Base-by-base conservation (phyloP, 345 rosid genomes). In the Geranium rotundifolium region DNA sequence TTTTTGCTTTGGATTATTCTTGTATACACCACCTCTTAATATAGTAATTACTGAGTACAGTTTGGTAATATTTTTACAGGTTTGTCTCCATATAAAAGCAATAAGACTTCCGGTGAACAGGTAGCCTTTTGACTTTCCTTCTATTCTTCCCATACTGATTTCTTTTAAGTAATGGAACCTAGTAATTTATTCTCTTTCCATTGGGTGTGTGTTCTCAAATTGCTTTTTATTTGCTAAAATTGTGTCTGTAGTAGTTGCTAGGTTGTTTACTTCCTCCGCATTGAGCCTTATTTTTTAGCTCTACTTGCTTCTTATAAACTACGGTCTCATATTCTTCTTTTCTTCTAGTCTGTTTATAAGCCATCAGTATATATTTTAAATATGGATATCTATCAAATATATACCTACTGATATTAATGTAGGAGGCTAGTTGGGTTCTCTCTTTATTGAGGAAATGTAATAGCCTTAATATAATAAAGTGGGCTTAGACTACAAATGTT, bases 51-150 rank as follows among this genome's bases (percentile, higher is more conserved):
- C 54, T 19, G 31, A 37, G 54, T 30, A 58, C 54, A 16, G 18
- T 27, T 29, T 59, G 4, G 56, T 29, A n/a, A 13, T n/a, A 65
- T 29, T 54, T 60, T 79, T 29, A 63, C 85, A 93, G 99, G 97
- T 93, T 75, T 93, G 97, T 69, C 95, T 93, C 64, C 88, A 88
- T 77, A 88, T 93, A 63, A 81, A 78, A 73, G 85, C 96, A 10
- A 72, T 79, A 70, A 93, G 81, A 65, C 78, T 86, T 49, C 71
- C 87, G 1, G 80, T 59, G 59, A 83, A 83, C 31, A 41, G 27
- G 17, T 23, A 41, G 30, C 19, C 19, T 0, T 62, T 19, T 5
- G 7, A 17, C 65, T 50, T 62, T 10, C 29, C n/a, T 39, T 62
- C n/a, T 55, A 1, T 9, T 55, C n/a, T 55, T 55, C 7, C 19